Evolutionary conservation across 805 yeast genomes (phyloP), one percentile per base, ranked within the genome.

Genomic region (Lipomyces anomalus): DNA sequence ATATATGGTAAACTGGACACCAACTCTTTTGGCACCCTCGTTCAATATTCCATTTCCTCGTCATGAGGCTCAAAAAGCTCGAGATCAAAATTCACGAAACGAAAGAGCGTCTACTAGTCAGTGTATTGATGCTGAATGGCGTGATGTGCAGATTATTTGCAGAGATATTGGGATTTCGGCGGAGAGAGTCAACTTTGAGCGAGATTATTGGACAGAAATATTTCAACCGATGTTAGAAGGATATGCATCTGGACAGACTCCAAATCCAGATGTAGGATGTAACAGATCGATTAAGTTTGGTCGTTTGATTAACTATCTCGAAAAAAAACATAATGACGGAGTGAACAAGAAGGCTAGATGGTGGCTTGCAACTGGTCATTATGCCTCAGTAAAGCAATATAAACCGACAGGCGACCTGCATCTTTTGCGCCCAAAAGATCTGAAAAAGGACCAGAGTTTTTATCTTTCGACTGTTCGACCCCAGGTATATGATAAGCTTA

Each of bases 181-280:
- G 52, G 83, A 79, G 44, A 67, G 90, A 51, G 83, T 88, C 4
- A 84, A 80, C 60, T 84, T 92, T 58, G 97, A 92, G 57, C 75
- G 74, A 52, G 97, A 92, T 44, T 92, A 92, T 64, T 92, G 98
- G 98, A 69, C 71, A 17, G 82, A 83, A 45, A 97, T 92, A 6
- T 92, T 92, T 62, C 82, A 78, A 60, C 97, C 98, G 1, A 90
- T 92, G 97, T 64, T 92, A 20, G 76, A 76, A 2, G 72, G 70
- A 58, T 92, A 89, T 61, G 66, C 71, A 29, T 58, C 52, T 6
- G 98, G 98, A 0, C 57, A 72, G 35, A 92, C 98, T 1, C 98
- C 98, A 0, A 92, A 92, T 57, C 97, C 98, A 0, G 98, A 92
- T 61, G 81, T 89, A 18, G 78, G 81, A 17, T 92, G 98, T 62